Conservation (phyloP, 352 stramenopile species). For the Thalassiosira exigua region DNA sequence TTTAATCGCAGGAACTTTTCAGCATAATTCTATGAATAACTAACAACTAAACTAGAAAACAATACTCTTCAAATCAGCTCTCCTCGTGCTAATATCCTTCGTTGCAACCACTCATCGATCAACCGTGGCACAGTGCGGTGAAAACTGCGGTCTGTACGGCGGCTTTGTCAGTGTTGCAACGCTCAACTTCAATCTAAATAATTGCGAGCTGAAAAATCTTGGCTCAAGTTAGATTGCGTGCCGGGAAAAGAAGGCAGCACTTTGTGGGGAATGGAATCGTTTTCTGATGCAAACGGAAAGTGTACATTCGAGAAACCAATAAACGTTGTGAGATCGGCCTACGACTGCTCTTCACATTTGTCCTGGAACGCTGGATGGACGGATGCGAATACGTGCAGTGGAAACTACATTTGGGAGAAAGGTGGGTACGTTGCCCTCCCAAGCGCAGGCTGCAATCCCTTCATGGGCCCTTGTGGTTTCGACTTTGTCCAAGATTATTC, state of each 20-base stretch:
- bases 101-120: too few species aligned
- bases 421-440: neutral
- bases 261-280: neutral
- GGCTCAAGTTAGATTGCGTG: neutral
- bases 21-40: too few species aligned
- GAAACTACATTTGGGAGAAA: neutral
- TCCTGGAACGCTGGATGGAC: neutral
- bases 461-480: too few species aligned
- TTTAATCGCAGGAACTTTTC: too few species aligned
- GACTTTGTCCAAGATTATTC: too few species aligned
- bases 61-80: too few species aligned
- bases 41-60: too few species aligned
- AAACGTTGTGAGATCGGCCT: neutral
- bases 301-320: neutral
- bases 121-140: slow-evolving; percentile 12
- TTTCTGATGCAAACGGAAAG: neutral
- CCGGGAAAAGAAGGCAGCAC: neutral
- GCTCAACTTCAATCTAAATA: neutral
- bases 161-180: neutral
- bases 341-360: neutral
- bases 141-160: slow-evolving; percentile 12
- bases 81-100: too few species aligned
- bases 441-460: too few species aligned
- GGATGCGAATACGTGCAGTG: neutral
- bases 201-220: neutral